These are phyloP conservation scores for Cercophora sp. DNA, from an alignment of 495 filamentous ascomycete genomes.

Conservation along the genomic window DNA sequence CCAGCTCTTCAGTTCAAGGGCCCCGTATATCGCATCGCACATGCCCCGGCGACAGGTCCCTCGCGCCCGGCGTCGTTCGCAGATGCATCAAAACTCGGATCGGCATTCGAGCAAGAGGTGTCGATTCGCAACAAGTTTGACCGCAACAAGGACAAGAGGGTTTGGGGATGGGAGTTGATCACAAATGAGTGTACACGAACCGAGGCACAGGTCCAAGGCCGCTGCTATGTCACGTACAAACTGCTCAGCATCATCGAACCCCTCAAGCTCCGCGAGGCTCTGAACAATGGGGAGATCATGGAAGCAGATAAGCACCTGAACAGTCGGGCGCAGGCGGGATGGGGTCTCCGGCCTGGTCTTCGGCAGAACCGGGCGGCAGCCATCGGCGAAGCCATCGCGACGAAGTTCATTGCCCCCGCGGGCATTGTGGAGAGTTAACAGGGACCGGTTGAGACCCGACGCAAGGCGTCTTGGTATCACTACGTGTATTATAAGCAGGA, in stretches of 20 bases:
- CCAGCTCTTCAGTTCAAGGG: conserved; percentile 28
- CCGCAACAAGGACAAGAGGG: conserved; percentile 10
- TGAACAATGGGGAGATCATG: conserved; percentile 23
- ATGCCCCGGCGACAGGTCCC: conserved; percentile 7
- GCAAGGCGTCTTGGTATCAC: no score
- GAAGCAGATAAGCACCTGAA: conserved; percentile 39
- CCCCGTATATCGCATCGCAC: conserved; percentile 25
- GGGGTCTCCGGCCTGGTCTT: conserved; percentile 2
- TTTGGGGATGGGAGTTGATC: conserved; percentile 31
- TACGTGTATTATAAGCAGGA: no score
- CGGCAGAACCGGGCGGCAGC: conserved; percentile 12
- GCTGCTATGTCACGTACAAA: conserved; percentile 41
- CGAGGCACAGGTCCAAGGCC: conserved; percentile 32
- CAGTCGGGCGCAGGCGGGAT: conserved; percentile 31
- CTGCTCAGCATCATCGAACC: conserved; percentile 33
- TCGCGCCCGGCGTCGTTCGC: conserved; percentile 10
- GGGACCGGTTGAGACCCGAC: no score
- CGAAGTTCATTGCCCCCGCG: conserved; percentile 15
- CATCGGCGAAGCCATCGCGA: conserved; percentile 19
- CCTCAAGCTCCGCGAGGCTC: conserved; percentile 17
- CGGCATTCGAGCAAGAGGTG: conserved; percentile 34
- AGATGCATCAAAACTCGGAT: conserved; percentile 22
- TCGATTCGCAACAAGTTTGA: conserved; percentile 31
- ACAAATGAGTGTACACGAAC: conserved; percentile 16
- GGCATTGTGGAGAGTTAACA: conserved; percentile 26